These are phyloP conservation scores for Daldinia grandis DNA, from an alignment of 495 filamentous ascomycete species.

Conservation along the genomic window DNA sequence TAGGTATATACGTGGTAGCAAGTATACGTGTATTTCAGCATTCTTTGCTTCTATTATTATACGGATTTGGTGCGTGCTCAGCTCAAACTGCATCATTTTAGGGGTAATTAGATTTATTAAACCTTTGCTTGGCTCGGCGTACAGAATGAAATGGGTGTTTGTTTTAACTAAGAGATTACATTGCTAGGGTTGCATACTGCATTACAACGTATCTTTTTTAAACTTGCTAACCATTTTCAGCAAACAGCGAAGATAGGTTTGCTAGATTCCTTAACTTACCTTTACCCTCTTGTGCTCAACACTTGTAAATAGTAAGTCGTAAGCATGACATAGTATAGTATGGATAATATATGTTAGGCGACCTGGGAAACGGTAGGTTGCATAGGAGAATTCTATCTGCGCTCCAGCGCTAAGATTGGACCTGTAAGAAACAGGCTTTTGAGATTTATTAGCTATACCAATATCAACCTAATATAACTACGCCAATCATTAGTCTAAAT, in stretches of 20 bases:
- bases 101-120: slow-evolving; percentile 5
- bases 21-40: neutral
- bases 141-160: slow-evolving; percentile 11
- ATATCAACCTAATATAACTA: no score
- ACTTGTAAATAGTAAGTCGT: no score
- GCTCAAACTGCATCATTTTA: slow-evolving; percentile 19
- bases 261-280: neutral
- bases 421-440: neutral
- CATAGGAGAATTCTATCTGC: slow-evolving; percentile 18
- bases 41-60: neutral
- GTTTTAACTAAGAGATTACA: slow-evolving; percentile 13
- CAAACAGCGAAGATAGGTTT: neutral
- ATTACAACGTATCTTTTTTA: neutral
- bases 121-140: neutral
- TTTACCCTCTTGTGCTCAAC: neutral
- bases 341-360: neutral
- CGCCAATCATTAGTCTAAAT: slow-evolving; percentile 16
- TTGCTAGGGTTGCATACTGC: slow-evolving; percentile 16
- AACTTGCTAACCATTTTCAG: slow-evolving; percentile 16
- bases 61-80: slow-evolving; percentile 8
- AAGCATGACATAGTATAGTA: no score
- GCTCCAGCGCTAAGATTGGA: slow-evolving; percentile 14
- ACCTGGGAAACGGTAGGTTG: slow-evolving; percentile 8
- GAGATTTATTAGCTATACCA: neutral
- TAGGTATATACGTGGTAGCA: neutral